Conservation (phyloP, 1,284 basidiomycete genomes). For the Sphagnurus paluster region DNA sequence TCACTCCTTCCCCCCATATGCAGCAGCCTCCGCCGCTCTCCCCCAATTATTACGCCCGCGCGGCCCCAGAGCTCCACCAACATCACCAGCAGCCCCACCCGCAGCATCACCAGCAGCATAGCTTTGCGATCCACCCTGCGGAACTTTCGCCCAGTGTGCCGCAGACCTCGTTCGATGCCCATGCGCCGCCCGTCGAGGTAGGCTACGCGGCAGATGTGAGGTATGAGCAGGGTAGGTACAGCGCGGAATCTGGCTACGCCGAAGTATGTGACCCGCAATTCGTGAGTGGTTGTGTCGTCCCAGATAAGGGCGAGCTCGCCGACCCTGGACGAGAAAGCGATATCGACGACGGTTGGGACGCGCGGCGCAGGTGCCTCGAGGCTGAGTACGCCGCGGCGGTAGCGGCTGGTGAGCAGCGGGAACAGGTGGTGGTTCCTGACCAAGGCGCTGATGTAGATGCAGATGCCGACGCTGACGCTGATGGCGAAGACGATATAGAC, state of each 20-base stretch:
- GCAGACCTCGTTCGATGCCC: slow-evolving; percentile 4
- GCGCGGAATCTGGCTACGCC: slow-evolving; percentile 3
- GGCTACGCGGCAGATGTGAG: slow-evolving; percentile 2
- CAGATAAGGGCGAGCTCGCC: slow-evolving; percentile 8
- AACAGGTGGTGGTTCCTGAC: neutral
- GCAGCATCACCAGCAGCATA: slow-evolving; percentile 7
- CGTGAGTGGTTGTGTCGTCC: neutral
- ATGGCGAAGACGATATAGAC: slow-evolving; percentile 20
- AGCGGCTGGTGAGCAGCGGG: slow-evolving; percentile 10
- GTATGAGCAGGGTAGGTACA: slow-evolving; percentile 11
- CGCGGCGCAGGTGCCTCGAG: neutral
- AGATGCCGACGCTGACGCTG: slow-evolving; percentile 19
- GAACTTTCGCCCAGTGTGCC: slow-evolving; percentile 7
- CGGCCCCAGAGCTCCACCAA: neutral
- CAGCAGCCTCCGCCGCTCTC: slow-evolving; percentile 1
- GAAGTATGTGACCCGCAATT: slow-evolving; percentile 18
- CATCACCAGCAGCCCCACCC: slow-evolving; percentile 4
- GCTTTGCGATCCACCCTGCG: slow-evolving; percentile 10
- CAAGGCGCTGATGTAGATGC: slow-evolving; percentile 8
- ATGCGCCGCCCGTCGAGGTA: slow-evolving; percentile 8
- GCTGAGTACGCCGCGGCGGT: neutral
- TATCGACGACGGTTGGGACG: slow-evolving; percentile 8
- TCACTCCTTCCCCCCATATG: slow-evolving; percentile 10
- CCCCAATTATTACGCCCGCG: slow-evolving; percentile 10
- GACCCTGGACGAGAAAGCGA: slow-evolving; percentile 10